A percentile compares a stretch with the other conserved stretches of the same genome.
phyloP scores from a whole-genome alignment of 1,284 basidiomycete species.

The Sphagnurus paluster region DNA sequence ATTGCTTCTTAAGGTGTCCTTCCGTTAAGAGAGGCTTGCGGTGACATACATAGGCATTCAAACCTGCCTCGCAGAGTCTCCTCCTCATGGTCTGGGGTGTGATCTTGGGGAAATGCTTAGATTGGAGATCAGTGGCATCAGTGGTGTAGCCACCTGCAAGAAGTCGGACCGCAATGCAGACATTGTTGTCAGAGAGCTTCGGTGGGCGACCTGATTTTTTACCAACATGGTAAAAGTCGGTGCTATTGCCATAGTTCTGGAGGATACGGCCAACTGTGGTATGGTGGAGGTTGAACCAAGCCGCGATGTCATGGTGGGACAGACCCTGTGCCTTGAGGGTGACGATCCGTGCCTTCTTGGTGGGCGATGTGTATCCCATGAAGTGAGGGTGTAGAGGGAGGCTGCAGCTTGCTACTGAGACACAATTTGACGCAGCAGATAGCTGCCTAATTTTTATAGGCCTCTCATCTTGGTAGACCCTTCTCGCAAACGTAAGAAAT shows the following conservation, averaged over 20 bases:
- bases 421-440: too few relatives aligned
- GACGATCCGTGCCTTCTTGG: conserved; percentile 4
- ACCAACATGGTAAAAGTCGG: not conserved
- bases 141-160: conserved; percentile 1
- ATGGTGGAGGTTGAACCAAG: not conserved
- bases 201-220: not conserved
- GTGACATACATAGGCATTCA: not conserved
- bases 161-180: not conserved
- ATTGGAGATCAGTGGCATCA: not conserved
- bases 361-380: conserved; percentile 9
- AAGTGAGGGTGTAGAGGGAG: too few relatives aligned
- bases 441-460: too few relatives aligned
- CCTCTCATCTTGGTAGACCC: too few relatives aligned
- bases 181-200: not conserved
- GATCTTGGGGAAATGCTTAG: conserved; percentile 1
- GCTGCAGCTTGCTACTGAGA: too few relatives aligned
- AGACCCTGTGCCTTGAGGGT: not conserved
- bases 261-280: conserved; percentile 1
- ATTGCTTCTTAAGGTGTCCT: conserved; percentile 17
- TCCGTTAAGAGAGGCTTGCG: conserved; percentile 16
- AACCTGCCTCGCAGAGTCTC: not conserved
- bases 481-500: too few relatives aligned
- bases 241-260: not conserved
- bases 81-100: not conserved
- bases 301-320: not conserved